Evolutionary conservation across 2,329 filamentous ascomycete species (phyloP), one percentile per base, ranked within the genome.

Genomic region (Rhytidhysteron rufulum): DNA sequence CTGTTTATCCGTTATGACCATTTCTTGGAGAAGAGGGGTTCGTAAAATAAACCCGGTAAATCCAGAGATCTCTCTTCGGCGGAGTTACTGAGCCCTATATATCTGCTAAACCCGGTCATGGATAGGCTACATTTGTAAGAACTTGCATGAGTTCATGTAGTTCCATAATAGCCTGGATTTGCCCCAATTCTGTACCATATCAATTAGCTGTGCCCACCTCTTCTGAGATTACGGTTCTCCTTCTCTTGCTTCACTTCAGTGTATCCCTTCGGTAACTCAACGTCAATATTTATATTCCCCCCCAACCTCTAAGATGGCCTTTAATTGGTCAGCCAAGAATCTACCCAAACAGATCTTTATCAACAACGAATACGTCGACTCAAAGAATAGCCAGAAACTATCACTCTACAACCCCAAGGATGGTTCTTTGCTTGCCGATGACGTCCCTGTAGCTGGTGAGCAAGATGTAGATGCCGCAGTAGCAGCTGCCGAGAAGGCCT

Each of bases 391-490:
- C 20, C 70, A 72, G 51, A 77, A 70, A 37, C 63, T 77, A 27
- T 61, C 67, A n/a, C 55, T 76, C 4, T 57, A 65, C 58, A 77
- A 72, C 46, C 75, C 76, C 8, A 70, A 66, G 36, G 69, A 77
- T 50, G 69, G 68, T 38, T 67, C 68, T 3, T 52, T 76, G 8
- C 66, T 79, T 2, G 67, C 72, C n/a, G 62, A 74, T 42, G 67
- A 75, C 31, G 67, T 78, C 11, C 57, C 61, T 21, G 45, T 66
- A 2, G 69, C 69, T n/a, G 69, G 67, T n/a, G 60, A 68, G 37
- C 55, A 66, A 10, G 71, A 74, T 32, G 70, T 74, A 21, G 68
- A 78, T 37, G 54, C 56, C 4, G 74, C 74, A 2, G 72, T 78
- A 4, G 65, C 62, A 8, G 70, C 71, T 4, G 74, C 74, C 1